Conservation (phyloP, 225 moss, liverwort and hornwort species). For the Sphagnum contortum region DNA sequence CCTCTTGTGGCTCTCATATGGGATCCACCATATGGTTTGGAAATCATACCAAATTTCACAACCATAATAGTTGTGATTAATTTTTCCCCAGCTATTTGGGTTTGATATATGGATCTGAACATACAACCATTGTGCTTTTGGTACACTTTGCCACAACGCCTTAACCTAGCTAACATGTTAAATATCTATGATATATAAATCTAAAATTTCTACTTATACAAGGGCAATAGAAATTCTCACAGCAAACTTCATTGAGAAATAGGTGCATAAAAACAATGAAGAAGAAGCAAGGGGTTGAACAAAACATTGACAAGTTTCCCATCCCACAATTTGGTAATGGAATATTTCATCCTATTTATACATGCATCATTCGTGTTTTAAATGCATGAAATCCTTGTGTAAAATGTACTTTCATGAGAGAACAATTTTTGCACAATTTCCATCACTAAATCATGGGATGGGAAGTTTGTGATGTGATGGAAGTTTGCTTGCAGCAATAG, state of each 20-base stretch:
- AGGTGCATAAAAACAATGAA: no score
- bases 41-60: conserved; percentile 79
- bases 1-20: conserved; percentile 93
- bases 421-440: conserved; percentile 54
- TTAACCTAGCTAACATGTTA: no score
- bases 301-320: no score
- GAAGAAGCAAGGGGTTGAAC: no score
- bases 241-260: no score
- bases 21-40: conserved; percentile 87
- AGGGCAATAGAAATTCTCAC: no score
- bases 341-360: no score
- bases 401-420: background rate
- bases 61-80: conserved; percentile 77
- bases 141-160: conserved; percentile 13
- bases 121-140: conserved; percentile 73
- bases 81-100: conserved; percentile 89
- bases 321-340: no score
- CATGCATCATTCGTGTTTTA: no score
- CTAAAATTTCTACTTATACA: no score
- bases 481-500: background rate
- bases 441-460: conserved; percentile 89
- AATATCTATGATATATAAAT: no score
- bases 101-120: conserved; percentile 64
- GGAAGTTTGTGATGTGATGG: no score
- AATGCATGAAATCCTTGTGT: background rate